Evolutionary conservation across 179 eudicot species (phyloP).

Genomic region (Carnegiea gigantea): DNA sequence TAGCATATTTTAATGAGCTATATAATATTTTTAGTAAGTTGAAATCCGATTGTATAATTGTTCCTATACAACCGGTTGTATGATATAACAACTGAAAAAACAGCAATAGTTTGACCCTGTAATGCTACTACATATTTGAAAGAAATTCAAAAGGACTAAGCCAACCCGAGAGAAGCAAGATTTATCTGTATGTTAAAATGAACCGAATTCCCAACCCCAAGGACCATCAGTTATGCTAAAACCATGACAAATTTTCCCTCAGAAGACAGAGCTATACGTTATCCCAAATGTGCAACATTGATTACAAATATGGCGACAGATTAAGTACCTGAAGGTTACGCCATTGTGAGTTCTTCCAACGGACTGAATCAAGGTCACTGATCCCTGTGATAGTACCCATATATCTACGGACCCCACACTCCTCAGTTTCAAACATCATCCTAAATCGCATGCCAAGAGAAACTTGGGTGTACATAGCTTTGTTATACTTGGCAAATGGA

Average conservation of each 20-base stretch:
- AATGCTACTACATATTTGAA: too few species aligned
- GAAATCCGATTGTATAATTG: too few species aligned
- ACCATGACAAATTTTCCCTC: not conserved
- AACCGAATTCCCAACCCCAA: not conserved
- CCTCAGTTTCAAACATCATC: conserved; percentile 99
- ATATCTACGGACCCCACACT: conserved; percentile 90
- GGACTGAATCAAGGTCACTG: conserved; percentile 76
- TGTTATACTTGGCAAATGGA: conserved; percentile 94
- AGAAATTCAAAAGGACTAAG: not conserved
- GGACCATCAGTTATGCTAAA: not conserved
- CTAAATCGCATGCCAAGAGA: conserved; percentile 95
- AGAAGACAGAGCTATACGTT: not conserved
- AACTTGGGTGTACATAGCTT: conserved; percentile 94
- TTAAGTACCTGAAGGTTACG: conserved; percentile 79
- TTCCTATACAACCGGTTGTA: too few species aligned
- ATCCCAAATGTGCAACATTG: not conserved
- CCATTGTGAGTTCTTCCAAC: conserved; percentile 98
- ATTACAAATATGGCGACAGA: not conserved
- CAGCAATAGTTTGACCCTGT: too few species aligned
- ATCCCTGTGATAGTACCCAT: conserved; percentile 92
- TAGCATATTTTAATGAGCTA: too few species aligned
- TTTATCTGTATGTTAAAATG: not conserved
- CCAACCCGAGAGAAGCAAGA: not conserved
- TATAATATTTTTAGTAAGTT: too few species aligned
- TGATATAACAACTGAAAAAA: too few species aligned